Evolutionary conservation across 257 asterid species (phyloP), one percentile per base, ranked within the genome.

Genomic region (Solanum okadae): DNA sequence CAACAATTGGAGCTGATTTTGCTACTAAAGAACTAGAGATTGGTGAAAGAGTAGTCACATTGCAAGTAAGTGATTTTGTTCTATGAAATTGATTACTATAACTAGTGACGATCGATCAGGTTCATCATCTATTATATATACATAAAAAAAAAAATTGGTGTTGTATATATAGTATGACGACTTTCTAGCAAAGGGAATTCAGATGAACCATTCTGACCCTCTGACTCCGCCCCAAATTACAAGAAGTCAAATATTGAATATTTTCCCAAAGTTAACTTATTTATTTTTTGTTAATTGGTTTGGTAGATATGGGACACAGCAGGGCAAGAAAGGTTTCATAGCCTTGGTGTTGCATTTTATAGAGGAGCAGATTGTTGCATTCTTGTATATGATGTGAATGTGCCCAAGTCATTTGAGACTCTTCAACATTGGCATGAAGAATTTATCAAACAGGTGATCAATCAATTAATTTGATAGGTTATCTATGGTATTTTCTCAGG

Each of bases 351-450:
- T 37, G 97, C 98, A 29, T 96, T 96, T 87, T 96, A 96, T 56
- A 90, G 98, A 92, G 99, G 99, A 7, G 98, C 99, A 25, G 99
- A 96, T 92, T 96, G 99, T 70, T 96, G 98, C 89, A 93, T 93
- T 86, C 96, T 96, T 29, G 96, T 94, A 35, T 96, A 92, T 49
- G 98, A 95, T 88, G 98, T 95, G 25, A 96, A 95, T 89, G 90
- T 92, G 1, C 92, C 90, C 25, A 96, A 96, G 89, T 93, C 98
- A 29, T 96, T 96, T 86, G 98, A 94, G 90, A 95, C 94, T 14
- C 98, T 96, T 90, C 97, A 94, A 75, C 91, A 89, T 68, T 96
- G 99, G 99, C 95, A 94, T 63, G 87, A 91, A 63, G 95, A 95
- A 29, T 95, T 96, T 83, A 96, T 96, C 92, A 94, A 94, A 87